Evolutionary conservation across 2,329 filamentous ascomycete species (phyloP).

Genomic region (Sordariomycetes sp.): DNA sequence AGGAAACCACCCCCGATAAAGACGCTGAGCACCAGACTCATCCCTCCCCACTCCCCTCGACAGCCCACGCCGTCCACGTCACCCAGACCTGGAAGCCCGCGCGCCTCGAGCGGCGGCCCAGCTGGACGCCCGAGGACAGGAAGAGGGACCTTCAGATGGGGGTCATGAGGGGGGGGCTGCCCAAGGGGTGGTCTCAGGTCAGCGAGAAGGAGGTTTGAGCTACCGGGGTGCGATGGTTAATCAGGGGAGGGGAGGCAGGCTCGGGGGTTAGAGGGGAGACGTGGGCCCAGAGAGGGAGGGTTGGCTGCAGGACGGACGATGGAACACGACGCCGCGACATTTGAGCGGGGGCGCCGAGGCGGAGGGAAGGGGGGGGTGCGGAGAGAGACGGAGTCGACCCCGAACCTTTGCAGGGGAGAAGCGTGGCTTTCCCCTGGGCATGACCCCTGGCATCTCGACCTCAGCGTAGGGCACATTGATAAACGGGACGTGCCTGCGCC

Average conservation of each 20-base stretch:
- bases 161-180: slow-evolving; percentile 19
- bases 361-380: too few relatives aligned
- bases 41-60: slow-evolving; percentile 16
- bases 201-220: neutral
- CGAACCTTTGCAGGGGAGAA: too few relatives aligned
- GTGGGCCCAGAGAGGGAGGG: neutral
- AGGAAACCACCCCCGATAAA: neutral
- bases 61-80: slow-evolving; percentile 9
- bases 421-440: too few relatives aligned
- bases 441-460: too few relatives aligned
- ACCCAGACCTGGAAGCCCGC: slow-evolving; percentile 3
- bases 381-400: too few relatives aligned
- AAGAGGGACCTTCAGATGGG: slow-evolving; percentile 37
- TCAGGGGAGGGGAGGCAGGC: neutral
- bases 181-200: slow-evolving; percentile 28
- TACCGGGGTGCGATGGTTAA: neutral
- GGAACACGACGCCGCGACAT: too few relatives aligned
- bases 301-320: neutral
- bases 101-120: slow-evolving; percentile 26
- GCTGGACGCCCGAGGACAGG: slow-evolving; percentile 39
- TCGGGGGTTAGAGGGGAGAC: neutral
- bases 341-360: too few relatives aligned
- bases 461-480: too few relatives aligned
- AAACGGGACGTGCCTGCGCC: too few relatives aligned
- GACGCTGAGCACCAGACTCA: too few relatives aligned